phyloP scores from a whole-genome alignment of 352 stramenopile genomes.

The Pythium aphanidermatum region DNA sequence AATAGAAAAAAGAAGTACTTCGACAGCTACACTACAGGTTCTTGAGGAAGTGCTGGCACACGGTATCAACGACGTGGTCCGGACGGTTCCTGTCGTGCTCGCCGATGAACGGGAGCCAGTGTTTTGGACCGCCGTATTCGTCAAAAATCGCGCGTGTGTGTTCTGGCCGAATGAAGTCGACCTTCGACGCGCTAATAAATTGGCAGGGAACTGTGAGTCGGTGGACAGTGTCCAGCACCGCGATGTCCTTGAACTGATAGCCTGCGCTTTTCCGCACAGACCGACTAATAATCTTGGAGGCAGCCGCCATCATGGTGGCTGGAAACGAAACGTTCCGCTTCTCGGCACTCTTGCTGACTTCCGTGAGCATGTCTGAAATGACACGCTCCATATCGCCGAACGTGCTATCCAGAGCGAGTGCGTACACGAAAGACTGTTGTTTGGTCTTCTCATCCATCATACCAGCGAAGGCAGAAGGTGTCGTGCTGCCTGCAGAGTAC shows the following conservation, averaged over 20 bases:
- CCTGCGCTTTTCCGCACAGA: constrained; percentile 60
- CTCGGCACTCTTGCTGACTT: constrained; percentile 65
- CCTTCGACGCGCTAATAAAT: constrained; percentile 63
- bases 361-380: constrained; percentile 63
- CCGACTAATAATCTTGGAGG: constrained; percentile 58
- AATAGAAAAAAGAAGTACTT: constrained; percentile 3
- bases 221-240: constrained; percentile 35
- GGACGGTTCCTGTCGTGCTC: constrained; percentile 61
- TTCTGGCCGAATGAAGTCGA: constrained; percentile 65
- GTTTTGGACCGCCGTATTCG: constrained; percentile 53
- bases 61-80: constrained; percentile 32
- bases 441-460: background rate
- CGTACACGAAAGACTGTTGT: constrained; percentile 48
- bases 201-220: constrained; percentile 45
- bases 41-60: constrained; percentile 18
- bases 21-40: background rate
- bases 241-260: constrained; percentile 49
- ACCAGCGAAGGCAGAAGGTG: background rate
- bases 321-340: constrained; percentile 63
- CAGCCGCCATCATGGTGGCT: constrained; percentile 50
- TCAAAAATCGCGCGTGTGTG: constrained; percentile 50
- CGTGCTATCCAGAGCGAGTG: constrained; percentile 46
- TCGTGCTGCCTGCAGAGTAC: background rate
- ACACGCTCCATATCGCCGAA: constrained; percentile 77
- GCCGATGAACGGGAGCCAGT: constrained; percentile 46